Evolutionary conservation across 139 green algal genomes (phyloP).

Genomic region (Picochlorum sp.): DNA sequence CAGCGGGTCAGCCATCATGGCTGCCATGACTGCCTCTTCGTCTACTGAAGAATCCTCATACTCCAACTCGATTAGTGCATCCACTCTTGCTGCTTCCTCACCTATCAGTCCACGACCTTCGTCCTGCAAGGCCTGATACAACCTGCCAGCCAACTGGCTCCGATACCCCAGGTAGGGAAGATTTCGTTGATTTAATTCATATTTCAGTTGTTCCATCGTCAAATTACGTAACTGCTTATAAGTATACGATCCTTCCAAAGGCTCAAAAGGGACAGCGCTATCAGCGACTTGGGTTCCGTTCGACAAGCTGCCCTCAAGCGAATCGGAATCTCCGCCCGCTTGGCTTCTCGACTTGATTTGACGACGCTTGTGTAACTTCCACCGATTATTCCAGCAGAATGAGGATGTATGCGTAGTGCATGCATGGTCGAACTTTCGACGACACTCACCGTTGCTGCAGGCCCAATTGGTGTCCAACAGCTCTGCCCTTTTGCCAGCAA

Average conservation of each 20-base stretch:
- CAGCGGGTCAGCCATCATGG: constrained; percentile 2
- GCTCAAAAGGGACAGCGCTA: neutral
- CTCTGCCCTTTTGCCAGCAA: no score
- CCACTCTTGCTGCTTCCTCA: constrained; percentile 4
- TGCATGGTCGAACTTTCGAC: no score
- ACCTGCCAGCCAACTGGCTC: neutral
- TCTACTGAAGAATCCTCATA: neutral
- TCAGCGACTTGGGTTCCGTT: no score
- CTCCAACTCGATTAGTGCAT: neutral
- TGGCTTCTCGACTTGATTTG: no score
- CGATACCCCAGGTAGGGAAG: neutral
- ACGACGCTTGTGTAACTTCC: no score
- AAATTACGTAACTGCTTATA: constrained; percentile 8
- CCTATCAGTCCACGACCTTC: constrained; percentile 7
- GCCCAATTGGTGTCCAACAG: no score
- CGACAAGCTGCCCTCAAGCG: no score
- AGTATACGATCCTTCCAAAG: neutral
- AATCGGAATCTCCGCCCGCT: no score
- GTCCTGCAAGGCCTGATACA: constrained; percentile 9
- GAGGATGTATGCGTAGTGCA: no score
- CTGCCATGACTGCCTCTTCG: neutral
- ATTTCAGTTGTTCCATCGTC: constrained; percentile 7
- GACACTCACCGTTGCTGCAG: no score
- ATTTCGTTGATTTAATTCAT: neutral
- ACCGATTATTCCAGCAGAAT: no score